Base-by-base conservation (phyloP, 345 rosid genomes). In the Murraya koenigii region DNA sequence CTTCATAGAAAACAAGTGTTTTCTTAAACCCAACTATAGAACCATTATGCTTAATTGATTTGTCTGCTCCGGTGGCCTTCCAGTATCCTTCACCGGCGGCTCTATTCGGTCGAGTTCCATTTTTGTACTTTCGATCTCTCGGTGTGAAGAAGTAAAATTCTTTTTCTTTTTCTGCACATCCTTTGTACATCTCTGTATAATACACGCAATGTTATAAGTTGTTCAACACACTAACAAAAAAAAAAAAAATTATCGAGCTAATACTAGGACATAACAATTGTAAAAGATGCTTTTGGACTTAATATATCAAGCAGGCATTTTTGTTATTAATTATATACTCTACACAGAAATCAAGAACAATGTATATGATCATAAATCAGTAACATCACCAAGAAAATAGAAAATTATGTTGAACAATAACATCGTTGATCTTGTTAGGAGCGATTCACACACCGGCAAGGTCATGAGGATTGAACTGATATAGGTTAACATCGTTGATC, bases 1-100 rank as follows among this genome's bases (percentile, higher is more conserved):
- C 75, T 71, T 55, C 15, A n/a, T 32, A 71, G 26, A 71, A 71
- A 32, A 71, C 75, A 15, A 71, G 39, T 54, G 75, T 8, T 5
- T 55, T 54, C 63, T 55, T 71, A 6, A 3, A 5, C 5, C 75
- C 75, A 30, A 52, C 30, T 5, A 33, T 4, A 0, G 54, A 32
- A 17, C 38, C 41, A 8, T 49, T 54, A 52, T 8, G 30, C 19
- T 7, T 30, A 5, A 69, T 25, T 26, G 54, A 15, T 36, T 47
- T 69, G 36, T 70, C 61, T 4, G 44, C 60, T 52, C 74, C 74
- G 1, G 74, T 70, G 19, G 74, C 62, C 28, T 70, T 70, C 74
- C 62, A 70, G 49, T 28, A 70, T 8, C 75, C 63, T 4, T 54
- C 20, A 9, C 47, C 75, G 22, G 75, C 63, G 0, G 75, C 39